Percentiles rank a stretch among this genome's conserved stretches.
Conservation (phyloP, 768 basidiomycete species). For the Dacryopinax spathularia region DNA sequence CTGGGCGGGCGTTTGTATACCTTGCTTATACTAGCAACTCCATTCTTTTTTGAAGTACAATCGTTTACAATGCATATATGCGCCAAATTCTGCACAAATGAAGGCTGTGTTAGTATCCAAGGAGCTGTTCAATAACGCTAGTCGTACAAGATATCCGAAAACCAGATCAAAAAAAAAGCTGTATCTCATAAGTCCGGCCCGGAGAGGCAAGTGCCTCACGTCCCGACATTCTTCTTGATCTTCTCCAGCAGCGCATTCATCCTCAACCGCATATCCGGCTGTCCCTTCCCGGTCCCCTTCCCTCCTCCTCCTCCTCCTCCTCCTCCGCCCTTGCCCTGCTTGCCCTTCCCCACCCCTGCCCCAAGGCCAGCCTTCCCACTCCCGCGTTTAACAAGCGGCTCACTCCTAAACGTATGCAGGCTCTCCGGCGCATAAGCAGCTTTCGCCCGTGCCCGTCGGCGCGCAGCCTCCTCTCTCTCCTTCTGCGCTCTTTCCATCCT, state of each 20-base stretch:
- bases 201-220: no score
- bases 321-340: slow-evolving; percentile 20
- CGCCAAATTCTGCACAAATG: not conserved
- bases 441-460: not conserved
- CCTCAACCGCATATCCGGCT: slow-evolving; percentile 70
- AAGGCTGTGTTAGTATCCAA: no score
- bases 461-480: not conserved
- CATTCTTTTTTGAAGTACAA: not conserved
- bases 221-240: slow-evolving; percentile 38
- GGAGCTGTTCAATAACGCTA: no score
- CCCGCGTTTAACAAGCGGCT: slow-evolving; percentile 24
- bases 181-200: no score
- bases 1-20: not conserved
- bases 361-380: slow-evolving; percentile 14
- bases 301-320: not conserved
- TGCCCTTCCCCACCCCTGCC: slow-evolving; percentile 7
- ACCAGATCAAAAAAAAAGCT: no score
- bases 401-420: slow-evolving; percentile 44
- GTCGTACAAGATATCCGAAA: not conserved
- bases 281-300: slow-evolving; percentile 30
- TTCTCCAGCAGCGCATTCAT: slow-evolving; percentile 79
- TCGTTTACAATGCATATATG: not conserved
- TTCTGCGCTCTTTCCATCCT: not conserved
- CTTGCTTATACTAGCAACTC: not conserved
- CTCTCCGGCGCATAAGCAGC: slow-evolving; percentile 45